Percentiles rank a stretch among this genome's conserved stretches.
phyloP scores from a whole-genome alignment of 768 basidiomycete species.

The Phaeotremella skinneri region DNA sequence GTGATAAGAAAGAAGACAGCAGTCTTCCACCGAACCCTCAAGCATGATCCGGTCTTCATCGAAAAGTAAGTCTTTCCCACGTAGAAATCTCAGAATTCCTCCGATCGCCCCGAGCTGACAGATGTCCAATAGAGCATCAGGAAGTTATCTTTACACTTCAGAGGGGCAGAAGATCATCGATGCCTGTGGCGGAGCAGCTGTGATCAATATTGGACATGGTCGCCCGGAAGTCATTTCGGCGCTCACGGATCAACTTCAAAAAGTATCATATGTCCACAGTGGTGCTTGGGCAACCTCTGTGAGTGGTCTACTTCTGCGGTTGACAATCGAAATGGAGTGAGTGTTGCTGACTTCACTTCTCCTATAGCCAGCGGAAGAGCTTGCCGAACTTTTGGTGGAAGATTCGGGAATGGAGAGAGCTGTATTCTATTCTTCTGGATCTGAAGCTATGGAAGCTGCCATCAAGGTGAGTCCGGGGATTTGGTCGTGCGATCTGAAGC shows the following conservation, averaged over 20 bases:
- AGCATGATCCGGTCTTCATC: conserved; percentile 18
- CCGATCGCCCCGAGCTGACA: background rate
- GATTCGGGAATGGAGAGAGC: conserved; percentile 65
- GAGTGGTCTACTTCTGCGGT: background rate
- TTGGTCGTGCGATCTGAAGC: no score
- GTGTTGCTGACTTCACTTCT: no score
- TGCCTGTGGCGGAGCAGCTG: conserved; percentile 81
- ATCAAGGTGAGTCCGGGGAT: conserved; percentile 58
- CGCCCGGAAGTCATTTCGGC: conserved; percentile 63
- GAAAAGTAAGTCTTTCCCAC: no score
- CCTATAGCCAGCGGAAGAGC: conserved; percentile 73
- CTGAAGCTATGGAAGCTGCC: conserved; percentile 82
- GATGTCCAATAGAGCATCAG: conserved; percentile 54
- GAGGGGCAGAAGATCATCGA: conserved; percentile 71
- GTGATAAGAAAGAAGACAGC: background rate
- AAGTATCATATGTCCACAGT: conserved; percentile 9
- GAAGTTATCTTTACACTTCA: conserved; percentile 69
- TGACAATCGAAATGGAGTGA: background rate
- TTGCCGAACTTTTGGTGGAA: conserved; percentile 66
- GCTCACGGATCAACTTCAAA: conserved; percentile 13
- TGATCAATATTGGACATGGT: conserved; percentile 70
- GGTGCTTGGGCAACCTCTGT: conserved; percentile 7
- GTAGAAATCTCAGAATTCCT: no score
- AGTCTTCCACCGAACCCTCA: conserved; percentile 22
- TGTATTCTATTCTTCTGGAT: conserved; percentile 75